Evolutionary conservation across 2,329 filamentous ascomycete species (phyloP), one percentile per base, ranked within the genome.

Genomic region (Basipetospora chlamydospora): DNA sequence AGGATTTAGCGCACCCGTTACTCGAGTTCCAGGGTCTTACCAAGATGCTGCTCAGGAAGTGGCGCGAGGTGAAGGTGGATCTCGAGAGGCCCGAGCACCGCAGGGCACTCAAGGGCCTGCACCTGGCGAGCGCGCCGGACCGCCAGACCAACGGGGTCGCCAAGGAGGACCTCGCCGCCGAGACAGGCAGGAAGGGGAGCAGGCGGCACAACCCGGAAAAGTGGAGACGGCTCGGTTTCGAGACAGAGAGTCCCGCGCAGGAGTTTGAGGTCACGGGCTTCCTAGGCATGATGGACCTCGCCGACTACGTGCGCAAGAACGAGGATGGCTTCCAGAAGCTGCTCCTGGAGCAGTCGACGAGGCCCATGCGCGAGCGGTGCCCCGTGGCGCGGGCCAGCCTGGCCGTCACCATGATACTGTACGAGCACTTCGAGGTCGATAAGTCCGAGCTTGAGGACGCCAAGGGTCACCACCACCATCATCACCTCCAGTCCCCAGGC

Each of bases 231-330:
- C 57, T 98, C 28, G 90, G 90, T 3, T 98, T 98, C 49, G 81
- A 90, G 55, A 80, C 81, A 0, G 90, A 98, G 56, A 87, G 73
- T 46, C 90, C 90, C 3, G 78, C 78, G 1, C 69, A 70, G 47
- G 90, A 98, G 47, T 96, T 98, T 51, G 77, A 85, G 15, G 65
- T 73, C 26, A 80, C 82, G 20, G 90, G 90, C 0, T 96, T 87
- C 53, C 59, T 98, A 37, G 90, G 90, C 20, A 84, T 98, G 73
- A 96, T 98, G 87, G 90, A 98, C 54, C 59, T 98, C 49, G 84
- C 86, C 2, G 87, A 96, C 55, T 98, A 85, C 53, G 85, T 94
- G 33, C 74, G 81, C 49, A 93, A 86, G 52, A 79, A 94, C 51
- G 85, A 94, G 54, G 87, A 95, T 51, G 75, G 76, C 9, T 96